Evolutionary conservation across 345 rosid genomes (phyloP), one percentile per base, ranked within the genome.

Genomic region (Microcos paniculata): DNA sequence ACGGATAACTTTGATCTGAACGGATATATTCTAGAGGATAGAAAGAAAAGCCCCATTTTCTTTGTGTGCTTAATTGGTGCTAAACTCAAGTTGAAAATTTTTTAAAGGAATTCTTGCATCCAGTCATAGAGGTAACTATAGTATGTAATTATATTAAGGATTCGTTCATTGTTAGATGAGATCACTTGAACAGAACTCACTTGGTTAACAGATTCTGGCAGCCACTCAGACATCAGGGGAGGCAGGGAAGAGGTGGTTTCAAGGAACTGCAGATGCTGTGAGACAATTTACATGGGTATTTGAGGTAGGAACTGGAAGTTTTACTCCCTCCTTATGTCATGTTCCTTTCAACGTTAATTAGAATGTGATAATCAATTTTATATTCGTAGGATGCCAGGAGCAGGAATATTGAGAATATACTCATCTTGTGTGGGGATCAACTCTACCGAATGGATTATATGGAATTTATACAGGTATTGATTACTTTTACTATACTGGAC

Each of bases 261-360:
- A 95, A 88, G 99, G 99, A 84, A 95, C 99, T 38, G 98, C 99
- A 21, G 99, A 95, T 84, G 99, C 99, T 84, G 99, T 95, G 62
- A 90, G 99, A 91, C 90, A 93, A 79, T 95, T 95, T 78, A 76
- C 55, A 48, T 91, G 99, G 98, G 97, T 95, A 68, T 95, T 95
- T 87, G 98, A 95, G 99, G 99, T 91, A 52, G 31, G 75, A 66
- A 59, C 78, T 24, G 4, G 31, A 64, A 16, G 9, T 67, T 72
- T 38, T 33, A 4, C n/a, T 49, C 3, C 61, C 21, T 31, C 19
- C 23, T 45, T 57, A 10, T 21, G 12, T 53, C 45, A 62, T 62
- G 33, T 65, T 19, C 42, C 33, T n/a, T 40, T 31, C 35, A 19
- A 57, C 33, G 62, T 55, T 59, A 58, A 66, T n/a, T 59, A 18